Evolutionary conservation across 2,329 filamentous ascomycete species (phyloP), one percentile per base, ranked within the genome.

Genomic region (Trichoderma asperellum): DNA sequence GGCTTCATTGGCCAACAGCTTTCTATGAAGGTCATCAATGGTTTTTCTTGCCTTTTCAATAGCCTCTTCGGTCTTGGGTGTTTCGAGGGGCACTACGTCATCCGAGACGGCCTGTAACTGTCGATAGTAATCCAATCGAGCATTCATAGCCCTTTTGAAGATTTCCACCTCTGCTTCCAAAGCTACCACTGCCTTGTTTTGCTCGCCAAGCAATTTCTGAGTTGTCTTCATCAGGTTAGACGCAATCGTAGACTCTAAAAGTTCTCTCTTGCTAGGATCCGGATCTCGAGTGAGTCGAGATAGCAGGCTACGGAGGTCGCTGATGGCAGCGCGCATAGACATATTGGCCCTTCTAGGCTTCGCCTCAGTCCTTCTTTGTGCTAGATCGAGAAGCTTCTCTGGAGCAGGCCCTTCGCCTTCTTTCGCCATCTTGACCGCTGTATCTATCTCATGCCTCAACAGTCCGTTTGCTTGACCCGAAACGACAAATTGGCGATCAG

Each of bases 41-140:
- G 71, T 71, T 70, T 76, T 76, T 37, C 72, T 70, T 64, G 81
- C 73, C 60, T 70, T 76, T 21, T 72, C 68, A 29, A 88, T 81
- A 7, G 73, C 75, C 12, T 81, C 77, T 55, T 91, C 86, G 12
- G 90, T 82, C 2, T 82, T 83, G 14, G 87, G 75, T 12, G 91
- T 89, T 68, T 93, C 90, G 68, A 92, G 92, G 0, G 91, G 90
- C 5, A 88, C 86, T 0, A 98, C 93, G 21, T 89, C 92, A 76
- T 98, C 95, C 0, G 94, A 97, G n/a, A 98, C 89, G 32, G 88
- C 87, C 76, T 98, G 96, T 12, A 98, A 84, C 75, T 97, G 94
- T 5, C 91, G 89, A 77, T 98, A 98, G 77, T 94, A 98, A 69
- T 96, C 93, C 0, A 97, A 81, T 16, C 96, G 90, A 47, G 89